Conservation (phyloP, 2,329 filamentous ascomycete genomes). For the Fusarium protoensiforme region DNA sequence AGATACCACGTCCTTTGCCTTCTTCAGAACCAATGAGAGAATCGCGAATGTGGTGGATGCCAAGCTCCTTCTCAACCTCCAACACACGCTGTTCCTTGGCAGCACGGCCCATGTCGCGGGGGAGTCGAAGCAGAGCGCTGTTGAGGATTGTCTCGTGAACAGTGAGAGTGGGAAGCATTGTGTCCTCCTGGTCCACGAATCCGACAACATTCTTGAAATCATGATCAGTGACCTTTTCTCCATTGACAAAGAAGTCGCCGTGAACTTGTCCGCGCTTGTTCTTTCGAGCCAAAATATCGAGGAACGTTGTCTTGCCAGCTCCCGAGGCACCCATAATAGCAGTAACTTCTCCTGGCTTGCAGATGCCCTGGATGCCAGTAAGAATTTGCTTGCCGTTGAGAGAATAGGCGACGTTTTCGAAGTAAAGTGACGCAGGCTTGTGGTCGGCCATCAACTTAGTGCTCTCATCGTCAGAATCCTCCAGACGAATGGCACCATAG, state of each 20-base stretch:
- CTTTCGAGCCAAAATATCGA: conserved; percentile 95
- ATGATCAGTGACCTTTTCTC: conserved; percentile 84
- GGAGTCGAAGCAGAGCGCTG: conserved; percentile 91
- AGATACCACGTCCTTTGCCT: conserved; percentile 92
- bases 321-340: conserved; percentile 99
- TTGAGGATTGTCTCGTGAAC: conserved; percentile 98
- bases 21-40: conserved; percentile 97
- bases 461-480: conserved; percentile 90
- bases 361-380: conserved; percentile 81
- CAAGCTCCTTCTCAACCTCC: conserved; percentile 95
- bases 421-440: conserved; percentile 88
- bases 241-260: conserved; percentile 93
- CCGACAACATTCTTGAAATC: conserved; percentile 94
- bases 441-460: conserved; percentile 91
- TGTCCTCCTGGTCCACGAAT: conserved; percentile 98
- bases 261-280: conserved; percentile 87
- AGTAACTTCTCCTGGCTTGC: conserved; percentile 94
- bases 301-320: conserved; percentile 95
- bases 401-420: conserved; percentile 86
- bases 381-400: conserved; percentile 92
- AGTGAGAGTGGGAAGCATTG: conserved; percentile 93
- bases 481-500: conserved; percentile 81
- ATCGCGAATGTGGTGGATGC: conserved; percentile 93
- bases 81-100: conserved; percentile 93
- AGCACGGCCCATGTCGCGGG: conserved; percentile 85